Conservation (phyloP, 768 basidiomycete genomes). For the Lyophyllum decastes region DNA sequence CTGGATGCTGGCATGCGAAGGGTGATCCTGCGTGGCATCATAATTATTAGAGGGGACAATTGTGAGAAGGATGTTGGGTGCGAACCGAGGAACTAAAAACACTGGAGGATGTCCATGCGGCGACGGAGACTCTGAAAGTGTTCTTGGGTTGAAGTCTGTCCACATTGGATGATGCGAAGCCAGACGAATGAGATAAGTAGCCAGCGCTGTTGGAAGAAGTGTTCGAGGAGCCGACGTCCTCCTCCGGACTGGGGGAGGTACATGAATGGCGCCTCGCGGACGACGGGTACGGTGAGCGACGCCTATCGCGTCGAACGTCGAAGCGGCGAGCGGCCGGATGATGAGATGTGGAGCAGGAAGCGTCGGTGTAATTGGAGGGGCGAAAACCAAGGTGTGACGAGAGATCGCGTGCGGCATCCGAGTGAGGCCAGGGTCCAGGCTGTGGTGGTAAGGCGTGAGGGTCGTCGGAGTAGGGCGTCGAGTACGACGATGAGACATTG, state of each 20-base stretch:
- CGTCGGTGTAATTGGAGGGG: not conserved
- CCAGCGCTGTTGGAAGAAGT: not conserved
- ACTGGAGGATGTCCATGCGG: no score
- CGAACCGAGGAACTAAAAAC: not conserved
- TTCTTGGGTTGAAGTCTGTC: not conserved
- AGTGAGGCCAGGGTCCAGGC: not conserved
- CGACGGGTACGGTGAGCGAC: not conserved
- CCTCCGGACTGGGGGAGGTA: not conserved
- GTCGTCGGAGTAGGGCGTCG: not conserved
- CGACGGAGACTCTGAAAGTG: not conserved
- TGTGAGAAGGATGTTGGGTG: not conserved
- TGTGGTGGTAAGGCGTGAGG: no score
- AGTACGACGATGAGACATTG: not conserved
- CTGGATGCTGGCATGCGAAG: no score
- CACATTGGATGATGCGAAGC: not conserved
- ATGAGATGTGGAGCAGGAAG: not conserved
- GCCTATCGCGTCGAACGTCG: not conserved
- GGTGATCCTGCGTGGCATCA: no score
- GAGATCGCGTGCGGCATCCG: constrained; percentile 4
- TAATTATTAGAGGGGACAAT: not conserved
- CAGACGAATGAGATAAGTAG: not conserved
- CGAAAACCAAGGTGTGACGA: not conserved
- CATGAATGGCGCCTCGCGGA: not conserved
- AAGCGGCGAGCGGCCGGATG: not conserved
- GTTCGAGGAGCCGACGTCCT: constrained; percentile 8